These are phyloP conservation scores for Pichia eremophila DNA, from an alignment of 805 yeast genomes.

Conservation along the genomic window DNA sequence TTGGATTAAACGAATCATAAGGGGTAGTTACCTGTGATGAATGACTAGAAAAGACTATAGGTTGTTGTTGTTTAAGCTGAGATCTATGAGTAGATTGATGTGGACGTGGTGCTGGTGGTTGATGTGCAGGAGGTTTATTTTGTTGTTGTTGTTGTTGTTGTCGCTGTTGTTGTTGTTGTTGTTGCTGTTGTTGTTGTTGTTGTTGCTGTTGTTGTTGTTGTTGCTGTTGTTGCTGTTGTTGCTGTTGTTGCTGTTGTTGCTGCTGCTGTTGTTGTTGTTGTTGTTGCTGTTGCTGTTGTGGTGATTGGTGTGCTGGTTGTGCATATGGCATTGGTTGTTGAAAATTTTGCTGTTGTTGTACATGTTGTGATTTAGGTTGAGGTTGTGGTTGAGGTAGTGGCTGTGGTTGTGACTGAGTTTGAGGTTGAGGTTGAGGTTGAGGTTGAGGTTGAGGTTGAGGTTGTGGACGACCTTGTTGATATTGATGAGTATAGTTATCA, in stretches of 20 bases:
- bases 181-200: neutral
- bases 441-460: neutral
- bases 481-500: neutral
- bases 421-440: neutral
- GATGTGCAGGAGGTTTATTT: neutral
- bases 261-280: no score
- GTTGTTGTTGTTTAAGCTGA: neutral
- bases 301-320: no score
- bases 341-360: neutral
- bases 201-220: neutral
- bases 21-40: slow-evolving; percentile 7
- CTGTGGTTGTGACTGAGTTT: no score
- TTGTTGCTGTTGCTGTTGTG: neutral
- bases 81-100: neutral
- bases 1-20: neutral
- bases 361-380: neutral
- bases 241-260: neutral
- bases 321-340: neutral
- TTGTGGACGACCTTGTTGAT: neutral
- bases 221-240: neutral
- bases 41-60: neutral
- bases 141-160: neutral
- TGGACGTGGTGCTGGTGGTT: neutral
- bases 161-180: neutral
- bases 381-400: neutral